These are phyloP conservation scores for Trypanosoma lewisi DNA, from an alignment of 208 protist genomes.

Conservation along the genomic window DNA sequence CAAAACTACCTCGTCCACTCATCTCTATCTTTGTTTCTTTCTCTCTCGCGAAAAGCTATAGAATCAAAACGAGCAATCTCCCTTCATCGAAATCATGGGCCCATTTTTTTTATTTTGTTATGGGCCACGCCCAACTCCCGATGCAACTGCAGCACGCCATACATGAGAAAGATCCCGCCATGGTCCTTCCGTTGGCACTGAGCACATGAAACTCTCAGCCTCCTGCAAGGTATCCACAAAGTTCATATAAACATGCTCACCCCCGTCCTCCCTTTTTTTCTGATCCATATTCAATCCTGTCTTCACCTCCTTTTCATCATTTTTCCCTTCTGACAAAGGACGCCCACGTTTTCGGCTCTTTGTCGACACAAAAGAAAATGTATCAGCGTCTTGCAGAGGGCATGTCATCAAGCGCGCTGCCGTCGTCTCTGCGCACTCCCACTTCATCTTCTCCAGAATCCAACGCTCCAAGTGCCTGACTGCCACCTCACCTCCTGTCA, in stretches of 20 bases:
- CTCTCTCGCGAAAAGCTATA: no score
- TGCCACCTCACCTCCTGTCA: slow-evolving; percentile 67
- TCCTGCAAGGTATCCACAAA: slow-evolving; percentile 65
- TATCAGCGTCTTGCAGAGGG: slow-evolving; percentile 47
- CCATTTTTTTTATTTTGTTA: no score
- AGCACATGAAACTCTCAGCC: slow-evolving; percentile 54
- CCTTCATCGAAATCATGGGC: background rate
- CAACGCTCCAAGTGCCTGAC: slow-evolving; percentile 75
- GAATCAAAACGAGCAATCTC: no score
- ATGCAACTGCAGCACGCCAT: slow-evolving; percentile 57
- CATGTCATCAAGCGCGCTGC: slow-evolving; percentile 50
- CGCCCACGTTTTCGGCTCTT: slow-evolving; percentile 10
- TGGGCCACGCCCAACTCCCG: slow-evolving; percentile 14
- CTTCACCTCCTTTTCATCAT: slow-evolving; percentile 11
- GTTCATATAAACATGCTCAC: slow-evolving; percentile 63
- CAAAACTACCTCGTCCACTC: no score
- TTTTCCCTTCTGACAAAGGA: slow-evolving; percentile 8
- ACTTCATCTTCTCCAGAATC: slow-evolving; percentile 76
- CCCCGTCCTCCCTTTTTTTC: slow-evolving; percentile 10
- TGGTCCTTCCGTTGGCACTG: slow-evolving; percentile 49
- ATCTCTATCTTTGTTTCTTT: no score
- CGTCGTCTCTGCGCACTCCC: slow-evolving; percentile 60
- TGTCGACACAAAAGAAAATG: slow-evolving; percentile 49
- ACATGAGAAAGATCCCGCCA: slow-evolving; percentile 52
- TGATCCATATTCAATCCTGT: background rate